Conservation (phyloP, 2,329 filamentous ascomycete species). For the Alternaria burnsii region DNA sequence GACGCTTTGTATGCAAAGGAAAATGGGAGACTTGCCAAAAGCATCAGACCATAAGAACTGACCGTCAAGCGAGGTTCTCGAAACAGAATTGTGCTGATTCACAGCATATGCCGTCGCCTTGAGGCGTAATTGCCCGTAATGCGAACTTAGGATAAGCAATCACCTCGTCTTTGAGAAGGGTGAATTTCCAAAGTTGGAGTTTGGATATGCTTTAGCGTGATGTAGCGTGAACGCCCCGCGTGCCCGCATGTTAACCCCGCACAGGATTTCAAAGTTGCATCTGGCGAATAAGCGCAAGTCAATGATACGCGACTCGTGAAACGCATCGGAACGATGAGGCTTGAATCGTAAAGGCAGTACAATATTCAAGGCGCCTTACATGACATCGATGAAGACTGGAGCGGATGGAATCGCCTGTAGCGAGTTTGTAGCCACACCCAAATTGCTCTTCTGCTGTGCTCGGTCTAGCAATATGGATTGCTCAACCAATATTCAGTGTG, state of each 20-base stretch:
- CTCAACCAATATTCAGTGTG: background rate
- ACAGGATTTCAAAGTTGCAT: background rate
- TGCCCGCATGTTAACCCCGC: constrained; percentile 33
- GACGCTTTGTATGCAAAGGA: constrained; percentile 37
- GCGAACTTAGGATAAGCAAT: background rate
- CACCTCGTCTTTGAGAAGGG: background rate
- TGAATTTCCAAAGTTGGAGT: background rate
- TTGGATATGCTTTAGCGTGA: constrained; percentile 28
- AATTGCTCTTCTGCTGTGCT: background rate
- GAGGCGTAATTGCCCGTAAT: background rate
- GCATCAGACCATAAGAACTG: background rate
- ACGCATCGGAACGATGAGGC: background rate
- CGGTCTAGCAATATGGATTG: background rate
- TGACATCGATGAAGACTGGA: background rate
- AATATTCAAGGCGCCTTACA: background rate
- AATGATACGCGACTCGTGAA: constrained; percentile 5
- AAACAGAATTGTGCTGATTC: background rate
- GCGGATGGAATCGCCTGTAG: background rate
- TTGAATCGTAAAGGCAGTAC: background rate
- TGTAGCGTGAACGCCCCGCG: constrained; percentile 12
- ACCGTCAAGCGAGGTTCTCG: background rate
- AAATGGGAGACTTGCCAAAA: constrained; percentile 10
- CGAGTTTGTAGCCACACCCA: background rate
- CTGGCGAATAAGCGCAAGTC: constrained; percentile 11
- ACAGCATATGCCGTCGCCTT: background rate